Base-by-base conservation (phyloP, 176 grass and related monocot genomes). In the Zea luxurians region DNA sequence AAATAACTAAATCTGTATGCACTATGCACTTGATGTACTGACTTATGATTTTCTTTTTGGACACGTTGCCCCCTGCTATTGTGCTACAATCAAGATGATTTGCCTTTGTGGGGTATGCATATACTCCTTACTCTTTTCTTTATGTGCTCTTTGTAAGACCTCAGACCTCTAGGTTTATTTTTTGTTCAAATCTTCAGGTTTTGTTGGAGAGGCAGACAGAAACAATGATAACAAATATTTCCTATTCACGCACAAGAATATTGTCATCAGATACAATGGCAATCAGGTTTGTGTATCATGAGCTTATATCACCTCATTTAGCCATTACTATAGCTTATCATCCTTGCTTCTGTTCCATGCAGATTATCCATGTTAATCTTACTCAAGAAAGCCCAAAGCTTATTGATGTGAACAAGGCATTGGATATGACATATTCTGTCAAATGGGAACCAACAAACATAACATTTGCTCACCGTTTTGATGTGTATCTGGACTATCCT, bases 61-160 rank as follows among this genome's bases (percentile, higher is more conserved):
- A 83, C 79, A 57, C 16, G 13, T 50, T 53, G 35, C 42, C 41
- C 21, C 16, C 20, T 48, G 13, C 45, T 42, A 67, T 52, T 48
- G 69, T 76, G 50, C 66, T 64, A 70, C 66, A 48, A 82, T 83
- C 64, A 79, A 97, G 94, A 97, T 82, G 94, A 92, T 83, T 85
- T 97, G 75, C 94, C 94, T 82, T 87, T 97, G 21, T 97, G 94
- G 94, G 91, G 94, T 97, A 92, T 88, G 91, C 80, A 46, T 64
- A 36, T 75, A 11, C 44, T 83, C 68, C 57, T 85, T 38, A 8
- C 66, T 76, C 60, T 79, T 47, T 65, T 76, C 46, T 66, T 70
- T 38, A 58, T 54, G 41, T 71, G 45, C 86, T 83, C 42, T 73
- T 47, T 82, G 46, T 55, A 52, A 72, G 10, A 74, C 37, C n/a